Percentiles rank a stretch among this genome's conserved stretches.
Evolutionary conservation across 164 flowering plant species (phyloP).

Genomic region (Vitis labrusca): DNA sequence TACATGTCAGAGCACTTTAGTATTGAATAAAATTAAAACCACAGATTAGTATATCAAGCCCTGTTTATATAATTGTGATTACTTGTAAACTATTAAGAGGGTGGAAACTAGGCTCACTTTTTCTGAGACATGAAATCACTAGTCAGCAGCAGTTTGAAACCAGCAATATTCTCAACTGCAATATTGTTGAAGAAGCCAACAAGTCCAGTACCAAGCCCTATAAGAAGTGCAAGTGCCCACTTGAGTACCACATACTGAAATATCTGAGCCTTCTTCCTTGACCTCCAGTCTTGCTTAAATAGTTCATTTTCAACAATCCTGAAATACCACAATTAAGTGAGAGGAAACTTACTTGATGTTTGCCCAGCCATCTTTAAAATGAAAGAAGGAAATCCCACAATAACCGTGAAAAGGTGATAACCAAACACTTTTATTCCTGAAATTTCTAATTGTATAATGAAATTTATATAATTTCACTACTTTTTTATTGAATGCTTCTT

Average conservation of each 20-base stretch:
- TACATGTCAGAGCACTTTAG: background rate
- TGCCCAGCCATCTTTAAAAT: too few species aligned
- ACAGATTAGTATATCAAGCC: too few species aligned
- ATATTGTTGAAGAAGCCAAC: constrained; percentile 65
- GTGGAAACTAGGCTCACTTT: constrained; percentile 39
- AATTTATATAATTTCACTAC: too few species aligned
- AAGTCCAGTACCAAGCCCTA: constrained; percentile 37
- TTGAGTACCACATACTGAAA: constrained; percentile 45
- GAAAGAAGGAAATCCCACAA: too few species aligned
- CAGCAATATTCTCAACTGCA: constrained; percentile 78
- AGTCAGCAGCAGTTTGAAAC: constrained; percentile 58
- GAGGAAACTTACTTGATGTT: too few species aligned
- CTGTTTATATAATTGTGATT: too few species aligned
- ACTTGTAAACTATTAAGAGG: background rate
- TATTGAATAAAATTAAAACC: too few species aligned
- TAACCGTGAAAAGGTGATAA: too few species aligned
- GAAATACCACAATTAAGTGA: background rate
- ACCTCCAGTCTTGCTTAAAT: constrained; percentile 39
- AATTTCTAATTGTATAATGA: too few species aligned
- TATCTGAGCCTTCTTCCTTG: constrained; percentile 26
- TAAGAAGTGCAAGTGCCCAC: constrained; percentile 30
- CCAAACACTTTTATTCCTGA: too few species aligned
- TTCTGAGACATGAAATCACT: constrained; percentile 47
- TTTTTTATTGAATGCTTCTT: too few species aligned
- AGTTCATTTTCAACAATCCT: constrained; percentile 61